phyloP scores from a whole-genome alignment of 495 filamentous ascomycete species.

The Darksidea phi region DNA sequence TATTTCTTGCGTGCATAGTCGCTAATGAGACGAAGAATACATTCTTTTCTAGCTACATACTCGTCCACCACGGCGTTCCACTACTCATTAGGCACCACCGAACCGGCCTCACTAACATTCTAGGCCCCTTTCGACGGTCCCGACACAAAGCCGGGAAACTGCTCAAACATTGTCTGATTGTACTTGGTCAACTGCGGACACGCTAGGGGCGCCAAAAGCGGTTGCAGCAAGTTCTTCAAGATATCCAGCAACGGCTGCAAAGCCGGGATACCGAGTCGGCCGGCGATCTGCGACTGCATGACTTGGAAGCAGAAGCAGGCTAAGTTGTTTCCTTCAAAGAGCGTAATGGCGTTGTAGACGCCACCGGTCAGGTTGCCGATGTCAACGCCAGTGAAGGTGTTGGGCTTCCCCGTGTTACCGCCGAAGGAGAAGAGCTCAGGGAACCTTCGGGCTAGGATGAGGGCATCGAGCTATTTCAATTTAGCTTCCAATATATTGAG shows the following conservation, averaged over 20 bases:
- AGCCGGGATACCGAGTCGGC: neutral
- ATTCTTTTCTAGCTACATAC: too few species aligned
- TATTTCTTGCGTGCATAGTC: too few species aligned
- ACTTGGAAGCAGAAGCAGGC: constrained; percentile 38
- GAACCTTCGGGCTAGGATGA: constrained; percentile 31
- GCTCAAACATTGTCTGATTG: neutral
- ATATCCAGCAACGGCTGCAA: neutral
- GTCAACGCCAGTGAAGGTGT: constrained; percentile 58
- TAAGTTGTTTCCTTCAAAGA: constrained; percentile 31
- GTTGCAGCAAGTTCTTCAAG: neutral
- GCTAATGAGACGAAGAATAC: too few species aligned
- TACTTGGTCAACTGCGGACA: neutral
- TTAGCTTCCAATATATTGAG: neutral
- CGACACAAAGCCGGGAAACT: neutral
- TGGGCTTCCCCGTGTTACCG: constrained; percentile 56
- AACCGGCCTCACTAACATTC: too few species aligned
- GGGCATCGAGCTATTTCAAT: constrained; percentile 41
- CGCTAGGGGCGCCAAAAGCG: neutral
- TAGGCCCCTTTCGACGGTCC: too few species aligned
- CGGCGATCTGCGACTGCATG: constrained; percentile 1
- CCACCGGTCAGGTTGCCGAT: constrained; percentile 52
- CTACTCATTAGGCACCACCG: too few species aligned
- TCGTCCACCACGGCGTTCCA: too few species aligned
- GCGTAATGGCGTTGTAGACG: constrained; percentile 35
- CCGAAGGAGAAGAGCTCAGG: constrained; percentile 48